Percentiles rank a stretch among this genome's conserved stretches.
Conservation (phyloP, 2,329 filamentous ascomycete species). For the Colletotrichum tabaci region DNA sequence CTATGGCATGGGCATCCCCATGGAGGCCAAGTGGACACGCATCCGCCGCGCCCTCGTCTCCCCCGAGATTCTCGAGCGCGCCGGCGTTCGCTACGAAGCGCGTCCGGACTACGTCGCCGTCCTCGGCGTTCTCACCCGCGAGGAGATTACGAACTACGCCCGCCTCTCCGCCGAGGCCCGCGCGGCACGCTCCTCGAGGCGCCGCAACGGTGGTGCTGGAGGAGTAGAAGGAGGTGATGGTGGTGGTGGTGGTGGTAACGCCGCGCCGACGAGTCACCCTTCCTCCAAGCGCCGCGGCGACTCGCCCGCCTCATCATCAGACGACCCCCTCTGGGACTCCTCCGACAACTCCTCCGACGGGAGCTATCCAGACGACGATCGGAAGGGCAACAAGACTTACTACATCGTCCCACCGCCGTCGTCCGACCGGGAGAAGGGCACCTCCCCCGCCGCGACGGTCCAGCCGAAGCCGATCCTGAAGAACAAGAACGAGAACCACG, state of each 20-base stretch:
- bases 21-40: conserved; percentile 73
- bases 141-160: conserved; percentile 68
- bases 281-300: conserved; percentile 13
- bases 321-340: conserved; percentile 49
- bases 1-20: conserved; percentile 69
- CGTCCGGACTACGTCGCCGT: conserved; percentile 73
- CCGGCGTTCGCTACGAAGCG: conserved; percentile 72
- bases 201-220: background rate
- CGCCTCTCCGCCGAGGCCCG: conserved; percentile 64
- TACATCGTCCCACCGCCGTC: conserved; percentile 58
- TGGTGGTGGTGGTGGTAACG: conserved; percentile 39
- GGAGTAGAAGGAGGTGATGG: background rate
- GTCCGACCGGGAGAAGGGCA: conserved; percentile 44
- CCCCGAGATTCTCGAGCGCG: conserved; percentile 69
- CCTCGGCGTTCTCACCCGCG: conserved; percentile 67
- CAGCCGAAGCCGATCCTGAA: conserved; percentile 73
- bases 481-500: conserved; percentile 71
- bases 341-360: conserved; percentile 47
- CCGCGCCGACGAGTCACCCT: conserved; percentile 17
- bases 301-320: conserved; percentile 43
- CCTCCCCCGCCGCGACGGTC: conserved; percentile 54
- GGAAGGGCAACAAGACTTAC: conserved; percentile 52
- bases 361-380: conserved; percentile 44
- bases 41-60: conserved; percentile 70
- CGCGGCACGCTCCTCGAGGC: conserved; percentile 51